Evolutionary conservation across 768 basidiomycete genomes (phyloP), one percentile per base, ranked within the genome.

Genomic region (Epithele typhae): DNA sequence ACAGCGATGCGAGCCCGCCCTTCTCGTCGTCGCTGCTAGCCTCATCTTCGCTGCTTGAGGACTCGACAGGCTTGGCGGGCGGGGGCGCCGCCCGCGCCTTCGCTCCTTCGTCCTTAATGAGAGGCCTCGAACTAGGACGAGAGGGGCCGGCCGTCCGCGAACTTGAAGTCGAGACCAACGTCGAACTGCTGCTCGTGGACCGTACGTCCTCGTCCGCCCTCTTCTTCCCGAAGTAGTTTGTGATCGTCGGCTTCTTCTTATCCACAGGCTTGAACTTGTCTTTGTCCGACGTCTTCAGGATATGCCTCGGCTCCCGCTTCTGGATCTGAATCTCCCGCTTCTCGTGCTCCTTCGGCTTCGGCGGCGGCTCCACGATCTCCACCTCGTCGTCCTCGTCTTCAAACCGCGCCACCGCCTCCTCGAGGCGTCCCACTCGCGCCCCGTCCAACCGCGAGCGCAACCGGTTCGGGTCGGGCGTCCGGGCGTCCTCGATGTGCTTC

Each of bases 341-440:
- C n/a, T 22, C 48, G 3, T 51, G 37, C 19, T 43, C 45, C 5
- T 33, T 12, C 5, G 45, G 35, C 24, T 39, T 18, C 7, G 55
- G 51, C 12, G 66, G 64, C 43, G 72, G 64, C 4, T 73, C 70
- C 36, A 83, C 55, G 46, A 81, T 71, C 52, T 82, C 69, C 23
- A 87, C 69, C 15, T 81, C 81, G 36, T 79, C 76, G 37, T 83
- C 79, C 24, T 78, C 78, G 27, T 76, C 74, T 23, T 75, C 73
- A 43, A 91, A 93, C 2, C 72, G 66, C 2, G 75, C 70, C 5
- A 96, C 68, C 6, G 82, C 71, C 36, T 81, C 79, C 45, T 87
- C 82, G 19, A 96, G 71, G 42, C 79, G 71, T 12, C 76, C 66
- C 42, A 93, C 63, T 37, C 87, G 79, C 25, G 74, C 67, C 7